Evolutionary conservation across 768 basidiomycete species (phyloP).

Genomic region (Lyophyllum atratum): DNA sequence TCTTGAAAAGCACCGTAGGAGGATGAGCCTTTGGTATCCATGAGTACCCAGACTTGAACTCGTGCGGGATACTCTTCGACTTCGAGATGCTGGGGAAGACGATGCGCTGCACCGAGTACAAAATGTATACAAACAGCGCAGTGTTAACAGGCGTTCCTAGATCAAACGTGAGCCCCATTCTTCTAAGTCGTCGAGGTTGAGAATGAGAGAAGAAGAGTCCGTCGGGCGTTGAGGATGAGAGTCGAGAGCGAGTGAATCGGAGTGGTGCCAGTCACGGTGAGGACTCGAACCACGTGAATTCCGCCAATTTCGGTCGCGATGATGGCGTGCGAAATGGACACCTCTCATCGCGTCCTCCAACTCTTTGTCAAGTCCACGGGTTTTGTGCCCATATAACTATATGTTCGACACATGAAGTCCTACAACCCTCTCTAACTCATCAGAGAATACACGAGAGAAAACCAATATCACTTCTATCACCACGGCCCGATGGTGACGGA

Average conservation of each 20-base stretch:
- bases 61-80: constrained; percentile 53
- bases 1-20: constrained; percentile 73
- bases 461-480: too few relatives aligned
- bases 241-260: too few relatives aligned
- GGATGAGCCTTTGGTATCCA: constrained; percentile 90
- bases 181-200: neutral
- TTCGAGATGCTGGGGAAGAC: constrained; percentile 66
- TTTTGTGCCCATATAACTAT: too few relatives aligned
- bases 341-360: too few relatives aligned
- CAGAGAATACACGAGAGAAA: too few relatives aligned
- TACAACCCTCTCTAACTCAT: too few relatives aligned
- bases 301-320: too few relatives aligned
- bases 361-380: too few relatives aligned
- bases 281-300: neutral
- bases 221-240: neutral
- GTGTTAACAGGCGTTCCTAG: constrained; percentile 80
- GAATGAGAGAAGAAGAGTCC: neutral
- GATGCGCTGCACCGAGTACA: constrained; percentile 75
- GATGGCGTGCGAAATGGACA: too few relatives aligned
- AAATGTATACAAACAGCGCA: constrained; percentile 73
- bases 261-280: too few relatives aligned
- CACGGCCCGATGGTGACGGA: too few relatives aligned
- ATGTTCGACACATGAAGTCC: too few relatives aligned
- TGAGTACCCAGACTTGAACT: constrained; percentile 84
- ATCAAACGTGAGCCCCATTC: constrained; percentile 44